Conservation (phyloP, 2,329 filamentous ascomycete species). For the Xylariaceae sp. region DNA sequence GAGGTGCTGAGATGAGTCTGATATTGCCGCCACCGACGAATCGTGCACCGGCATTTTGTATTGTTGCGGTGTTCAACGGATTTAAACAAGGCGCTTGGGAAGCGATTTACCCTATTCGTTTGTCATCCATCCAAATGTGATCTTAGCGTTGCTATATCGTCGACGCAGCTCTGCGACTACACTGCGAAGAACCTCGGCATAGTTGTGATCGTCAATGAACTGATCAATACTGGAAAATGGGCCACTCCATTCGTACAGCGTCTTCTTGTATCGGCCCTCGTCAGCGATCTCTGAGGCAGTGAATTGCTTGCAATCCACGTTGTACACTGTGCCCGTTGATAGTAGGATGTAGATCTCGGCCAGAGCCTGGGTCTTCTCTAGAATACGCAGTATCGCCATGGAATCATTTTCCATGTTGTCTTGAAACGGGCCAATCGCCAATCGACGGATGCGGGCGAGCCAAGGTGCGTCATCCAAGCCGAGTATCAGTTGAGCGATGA, state of each 20-base stretch:
- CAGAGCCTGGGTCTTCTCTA: conserved; percentile 12
- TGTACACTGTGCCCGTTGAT: conserved; percentile 3
- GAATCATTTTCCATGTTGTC: background rate
- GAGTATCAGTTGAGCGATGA: conserved; percentile 13
- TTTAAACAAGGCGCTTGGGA: background rate
- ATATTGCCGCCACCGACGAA: background rate
- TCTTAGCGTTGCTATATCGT: conserved; percentile 6
- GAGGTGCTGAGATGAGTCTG: background rate
- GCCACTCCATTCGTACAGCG: conserved; percentile 2
- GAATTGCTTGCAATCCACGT: background rate
- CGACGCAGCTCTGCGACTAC: conserved; percentile 11
- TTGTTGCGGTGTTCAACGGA: background rate
- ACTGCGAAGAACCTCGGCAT: conserved; percentile 1
- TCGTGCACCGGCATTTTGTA: too few species aligned
- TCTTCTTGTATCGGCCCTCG: background rate
- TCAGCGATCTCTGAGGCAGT: background rate
- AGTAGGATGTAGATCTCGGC: conserved; percentile 16
- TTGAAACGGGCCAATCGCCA: conserved; percentile 15
- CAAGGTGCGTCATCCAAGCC: conserved; percentile 4
- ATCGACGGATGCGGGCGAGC: conserved; percentile 12
- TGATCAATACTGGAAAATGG: background rate
- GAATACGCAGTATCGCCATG: conserved; percentile 6
- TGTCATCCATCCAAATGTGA: conserved; percentile 14
- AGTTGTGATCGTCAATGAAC: conserved; percentile 2
- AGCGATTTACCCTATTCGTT: background rate